A percentile compares a stretch with the other conserved stretches of the same genome.
These are phyloP conservation scores for Boletus pseudo-olivaceus DNA, from an alignment of 768 basidiomycete genomes.

Conservation along the genomic window DNA sequence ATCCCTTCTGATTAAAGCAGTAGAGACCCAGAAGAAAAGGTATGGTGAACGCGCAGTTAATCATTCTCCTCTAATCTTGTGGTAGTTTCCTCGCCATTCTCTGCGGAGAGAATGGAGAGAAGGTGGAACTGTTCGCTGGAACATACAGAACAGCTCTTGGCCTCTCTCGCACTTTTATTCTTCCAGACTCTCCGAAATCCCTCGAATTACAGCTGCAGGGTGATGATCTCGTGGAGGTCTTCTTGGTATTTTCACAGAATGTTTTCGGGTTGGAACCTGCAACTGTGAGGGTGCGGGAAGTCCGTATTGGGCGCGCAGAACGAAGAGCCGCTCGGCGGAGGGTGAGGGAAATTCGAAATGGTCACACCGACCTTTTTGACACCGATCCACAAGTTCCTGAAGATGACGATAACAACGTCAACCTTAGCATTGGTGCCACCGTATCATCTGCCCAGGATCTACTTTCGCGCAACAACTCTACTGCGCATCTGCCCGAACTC, in stretches of 20 bases:
- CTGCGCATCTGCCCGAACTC: slow-evolving; percentile 24
- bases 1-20: slow-evolving; percentile 77
- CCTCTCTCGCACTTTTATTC: slow-evolving; percentile 87
- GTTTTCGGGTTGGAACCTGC: slow-evolving; percentile 92
- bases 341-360: slow-evolving; percentile 59
- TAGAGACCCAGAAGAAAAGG: slow-evolving; percentile 90
- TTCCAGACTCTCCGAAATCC: slow-evolving; percentile 86
- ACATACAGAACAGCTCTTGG: slow-evolving; percentile 87
- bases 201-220: slow-evolving; percentile 87
- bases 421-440: slow-evolving; percentile 61
- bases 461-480: slow-evolving; percentile 28
- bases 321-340: slow-evolving; percentile 79
- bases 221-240: slow-evolving; percentile 89
- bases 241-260: slow-evolving; percentile 86
- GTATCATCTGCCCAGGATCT: slow-evolving; percentile 41
- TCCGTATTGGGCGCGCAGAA: slow-evolving; percentile 85
- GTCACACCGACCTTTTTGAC: slow-evolving; percentile 44
- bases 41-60: slow-evolving; percentile 23
- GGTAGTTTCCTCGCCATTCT: slow-evolving; percentile 86
- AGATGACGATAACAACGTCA: slow-evolving; percentile 57
- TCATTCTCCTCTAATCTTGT: neutral
- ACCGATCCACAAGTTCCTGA: slow-evolving; percentile 41
- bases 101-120: slow-evolving; percentile 89
- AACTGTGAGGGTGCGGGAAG: slow-evolving; percentile 91
- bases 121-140: slow-evolving; percentile 91